These are phyloP conservation scores for Cubamyces sp. DNA, from an alignment of 768 basidiomycete genomes.

Conservation along the genomic window DNA sequence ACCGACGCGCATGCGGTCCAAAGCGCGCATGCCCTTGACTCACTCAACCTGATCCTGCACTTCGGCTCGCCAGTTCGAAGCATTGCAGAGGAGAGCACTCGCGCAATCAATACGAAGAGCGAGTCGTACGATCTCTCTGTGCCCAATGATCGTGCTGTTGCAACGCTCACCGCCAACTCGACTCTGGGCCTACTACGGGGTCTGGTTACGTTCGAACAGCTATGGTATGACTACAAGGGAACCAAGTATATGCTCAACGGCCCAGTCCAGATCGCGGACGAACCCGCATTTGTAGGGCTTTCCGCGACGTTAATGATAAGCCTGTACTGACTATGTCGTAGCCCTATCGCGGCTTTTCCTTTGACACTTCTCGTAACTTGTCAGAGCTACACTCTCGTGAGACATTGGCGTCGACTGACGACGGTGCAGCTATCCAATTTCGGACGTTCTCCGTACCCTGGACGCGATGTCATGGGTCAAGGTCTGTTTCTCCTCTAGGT, in stretches of 20 bases:
- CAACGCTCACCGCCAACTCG: conserved; percentile 46
- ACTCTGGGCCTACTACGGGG: conserved; percentile 57
- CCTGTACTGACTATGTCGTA: conserved; percentile 30
- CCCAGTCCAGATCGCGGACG: conserved; percentile 47
- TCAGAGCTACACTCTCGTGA: conserved; percentile 36
- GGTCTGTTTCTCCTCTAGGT: conserved; percentile 28
- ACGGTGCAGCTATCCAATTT: conserved; percentile 41
- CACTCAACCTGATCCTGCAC: conserved; percentile 35
- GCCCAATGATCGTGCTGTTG: conserved; percentile 40
- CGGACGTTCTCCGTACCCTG: conserved; percentile 47
- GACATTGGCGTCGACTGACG: neutral
- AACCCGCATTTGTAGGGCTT: conserved; percentile 49
- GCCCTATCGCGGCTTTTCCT: conserved; percentile 78
- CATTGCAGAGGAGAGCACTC: conserved; percentile 43
- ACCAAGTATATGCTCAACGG: conserved; percentile 44
- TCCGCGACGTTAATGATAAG: neutral
- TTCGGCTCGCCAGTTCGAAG: conserved; percentile 25
- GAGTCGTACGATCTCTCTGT: conserved; percentile 51
- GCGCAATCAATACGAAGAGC: conserved; percentile 40
- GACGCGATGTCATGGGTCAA: conserved; percentile 60
- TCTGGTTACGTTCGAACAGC: conserved; percentile 56
- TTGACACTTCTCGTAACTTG: conserved; percentile 81
- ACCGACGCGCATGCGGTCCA: conserved; percentile 36
- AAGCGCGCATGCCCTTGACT: conserved; percentile 32
- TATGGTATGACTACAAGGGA: conserved; percentile 48